Evolutionary conservation across 2,329 filamentous ascomycete genomes (phyloP), one percentile per base, ranked within the genome.

Genomic region (Sclerotinia minor): DNA sequence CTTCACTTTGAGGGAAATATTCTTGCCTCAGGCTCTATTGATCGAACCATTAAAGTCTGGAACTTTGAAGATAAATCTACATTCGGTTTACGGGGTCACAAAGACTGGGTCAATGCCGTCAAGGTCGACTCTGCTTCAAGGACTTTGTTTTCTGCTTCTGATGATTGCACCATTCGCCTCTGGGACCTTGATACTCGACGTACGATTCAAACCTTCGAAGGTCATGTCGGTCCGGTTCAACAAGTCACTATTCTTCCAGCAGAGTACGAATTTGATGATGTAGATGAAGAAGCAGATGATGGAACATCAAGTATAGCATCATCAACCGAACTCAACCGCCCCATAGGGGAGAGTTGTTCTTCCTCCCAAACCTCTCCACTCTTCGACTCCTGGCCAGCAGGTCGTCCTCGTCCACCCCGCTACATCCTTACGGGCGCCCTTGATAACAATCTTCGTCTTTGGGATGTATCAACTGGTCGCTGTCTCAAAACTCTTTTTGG

Each of bases 51-150:
- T 78, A 93, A 94, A 77, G 89, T 99, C 57, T 97, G 94, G 86
- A 94, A 97, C 78, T 95, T 96, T 75, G 86, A 91, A 74, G 92
- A 91, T 68, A 92, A 92, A 77, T 89, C 91, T 65, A 91, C 89
- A 0, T 96, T 90, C 73, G 85, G 87, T 64, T 83, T 99, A 17
- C 88, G 89, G 32, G 94, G 94, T 11, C 95, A 99, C 77, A 87
- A 84, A 0, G 94, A 98, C 78, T 98, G 94, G 92, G 94, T 99
- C 74, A 99, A 99, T 79, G 89, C 92, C n/a, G 94, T 98, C 44
- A 90, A 90, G 72, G 87, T 99, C 49, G 93, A 99, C 77, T 85
- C 89, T 0, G 81, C 85, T 1, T 96, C 92, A 13, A 89, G 92
- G 19, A 97, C 94, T 0, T 84, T 98, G 4, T 90, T 98, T 75